Conservation (phyloP, 2,329 filamentous ascomycete genomes). For the Ophiostoma quercus region DNA sequence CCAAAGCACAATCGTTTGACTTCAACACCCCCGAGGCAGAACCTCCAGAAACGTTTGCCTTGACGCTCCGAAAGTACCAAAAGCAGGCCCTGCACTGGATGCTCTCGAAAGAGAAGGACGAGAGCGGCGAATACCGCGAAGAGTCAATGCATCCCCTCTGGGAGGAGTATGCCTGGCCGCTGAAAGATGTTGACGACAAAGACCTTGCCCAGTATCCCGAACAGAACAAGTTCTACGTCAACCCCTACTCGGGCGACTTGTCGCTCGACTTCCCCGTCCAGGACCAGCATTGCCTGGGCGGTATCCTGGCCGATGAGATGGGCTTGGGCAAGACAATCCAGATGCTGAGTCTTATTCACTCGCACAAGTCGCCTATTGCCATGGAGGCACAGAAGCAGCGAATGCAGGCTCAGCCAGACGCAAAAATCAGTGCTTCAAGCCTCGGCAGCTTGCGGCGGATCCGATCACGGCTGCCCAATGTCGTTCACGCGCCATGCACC, state of each 20-base stretch:
- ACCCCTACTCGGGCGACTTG: slow-evolving; percentile 92
- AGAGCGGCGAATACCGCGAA: slow-evolving; percentile 52
- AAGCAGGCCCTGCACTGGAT: slow-evolving; percentile 96
- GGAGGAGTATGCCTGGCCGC: slow-evolving; percentile 92
- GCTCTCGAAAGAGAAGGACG: slow-evolving; percentile 83
- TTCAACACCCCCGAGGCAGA: slow-evolving; percentile 85
- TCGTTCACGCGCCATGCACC: slow-evolving; percentile 73
- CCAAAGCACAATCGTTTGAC: slow-evolving; percentile 94
- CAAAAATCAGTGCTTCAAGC: slow-evolving; percentile 32
- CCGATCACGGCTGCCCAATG: slow-evolving; percentile 34
- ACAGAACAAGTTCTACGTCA: slow-evolving; percentile 81
- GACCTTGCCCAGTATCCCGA: slow-evolving; percentile 60
- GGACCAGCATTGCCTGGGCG: slow-evolving; percentile 89
- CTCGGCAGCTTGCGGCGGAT: slow-evolving; percentile 53
- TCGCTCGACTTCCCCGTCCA: slow-evolving; percentile 88
- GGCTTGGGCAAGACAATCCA: slow-evolving; percentile 97
- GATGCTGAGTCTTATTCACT: slow-evolving; percentile 90
- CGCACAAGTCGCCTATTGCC: slow-evolving; percentile 61
- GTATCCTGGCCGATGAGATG: slow-evolving; percentile 95
- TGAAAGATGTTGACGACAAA: slow-evolving; percentile 79
- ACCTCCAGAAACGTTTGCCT: slow-evolving; percentile 72
- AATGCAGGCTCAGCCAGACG: slow-evolving; percentile 23
- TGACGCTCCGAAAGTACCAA: slow-evolving; percentile 86
- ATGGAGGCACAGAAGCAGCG: slow-evolving; percentile 35
- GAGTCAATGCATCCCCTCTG: slow-evolving; percentile 91